These are phyloP conservation scores for Globisporangium middletonii DNA, from an alignment of 352 stramenopile species.

Conservation along the genomic window DNA sequence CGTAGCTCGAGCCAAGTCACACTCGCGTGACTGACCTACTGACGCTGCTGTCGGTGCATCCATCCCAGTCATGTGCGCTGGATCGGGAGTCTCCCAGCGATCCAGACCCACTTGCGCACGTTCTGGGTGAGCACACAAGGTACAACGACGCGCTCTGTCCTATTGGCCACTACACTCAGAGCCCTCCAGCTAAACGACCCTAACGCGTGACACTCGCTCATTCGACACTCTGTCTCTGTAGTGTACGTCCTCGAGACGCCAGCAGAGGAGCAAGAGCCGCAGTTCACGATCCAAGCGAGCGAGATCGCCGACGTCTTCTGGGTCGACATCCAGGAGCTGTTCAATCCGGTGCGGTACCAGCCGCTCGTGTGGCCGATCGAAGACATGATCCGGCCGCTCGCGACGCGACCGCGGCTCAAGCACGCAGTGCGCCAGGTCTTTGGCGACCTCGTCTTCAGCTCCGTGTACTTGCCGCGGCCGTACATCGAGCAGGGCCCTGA, in stretches of 20 bases:
- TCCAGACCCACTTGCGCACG: constrained; percentile 57
- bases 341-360: constrained; percentile 49
- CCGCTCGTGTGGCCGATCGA: constrained; percentile 51
- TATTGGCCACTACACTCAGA: not conserved
- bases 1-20: not conserved
- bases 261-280: constrained; percentile 39
- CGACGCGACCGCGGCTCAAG: constrained; percentile 25
- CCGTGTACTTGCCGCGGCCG: constrained; percentile 73
- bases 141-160: constrained; percentile 8
- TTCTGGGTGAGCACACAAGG: constrained; percentile 67
- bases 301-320: constrained; percentile 81
- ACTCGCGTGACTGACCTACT: constrained; percentile 1
- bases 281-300: constrained; percentile 43
- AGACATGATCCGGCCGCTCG: constrained; percentile 42
- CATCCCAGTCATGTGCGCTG: constrained; percentile 51
- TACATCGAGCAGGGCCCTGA: constrained; percentile 23
- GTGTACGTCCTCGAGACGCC: constrained; percentile 69
- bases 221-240: constrained; percentile 8
- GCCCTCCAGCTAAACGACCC: too few species aligned
- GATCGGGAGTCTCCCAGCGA: constrained; percentile 50
- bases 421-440: constrained; percentile 27
- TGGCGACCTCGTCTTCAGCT: constrained; percentile 55
- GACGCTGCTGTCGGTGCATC: not conserved
- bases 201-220: too few species aligned
- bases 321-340: constrained; percentile 78